Evolutionary conservation across 257 asterid genomes (phyloP).

Genomic region (Thymus quinquecostatus): DNA sequence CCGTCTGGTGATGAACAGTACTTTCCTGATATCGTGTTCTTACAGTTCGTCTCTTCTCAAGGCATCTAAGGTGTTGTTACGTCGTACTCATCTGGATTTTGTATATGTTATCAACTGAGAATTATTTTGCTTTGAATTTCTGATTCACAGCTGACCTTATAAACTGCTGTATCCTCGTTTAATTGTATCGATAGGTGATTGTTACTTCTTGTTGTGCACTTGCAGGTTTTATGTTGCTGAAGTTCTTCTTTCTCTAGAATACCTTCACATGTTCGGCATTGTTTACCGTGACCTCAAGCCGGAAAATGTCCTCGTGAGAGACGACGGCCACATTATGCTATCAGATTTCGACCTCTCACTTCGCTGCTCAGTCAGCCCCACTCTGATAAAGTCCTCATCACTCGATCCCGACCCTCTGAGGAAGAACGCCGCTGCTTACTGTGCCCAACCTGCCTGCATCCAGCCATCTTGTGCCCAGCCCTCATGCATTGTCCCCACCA

Average conservation of each 20-base stretch:
- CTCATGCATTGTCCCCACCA: constrained; percentile 58
- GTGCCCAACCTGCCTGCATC: constrained; percentile 62
- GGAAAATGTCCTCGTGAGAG: constrained; percentile 70
- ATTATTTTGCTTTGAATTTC: neutral
- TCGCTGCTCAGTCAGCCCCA: constrained; percentile 74
- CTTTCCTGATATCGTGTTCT: neutral
- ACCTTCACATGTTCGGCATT: constrained; percentile 77
- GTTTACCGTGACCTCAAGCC: constrained; percentile 77
- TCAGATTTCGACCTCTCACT: constrained; percentile 73
- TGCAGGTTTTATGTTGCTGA: constrained; percentile 76
- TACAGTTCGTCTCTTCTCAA: neutral
- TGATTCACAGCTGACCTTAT: neutral
- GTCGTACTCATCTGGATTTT: neutral
- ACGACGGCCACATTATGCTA: constrained; percentile 75
- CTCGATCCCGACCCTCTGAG: constrained; percentile 41
- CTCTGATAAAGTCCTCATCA: constrained; percentile 62
- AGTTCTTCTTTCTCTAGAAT: constrained; percentile 69
- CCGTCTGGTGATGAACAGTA: neutral
- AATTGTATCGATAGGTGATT: neutral
- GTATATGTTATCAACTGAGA: neutral
- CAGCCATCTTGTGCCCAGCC: constrained; percentile 59
- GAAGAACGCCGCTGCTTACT: constrained; percentile 44
- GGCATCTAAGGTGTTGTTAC: constrained; percentile 5
- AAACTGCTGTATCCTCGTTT: neutral
- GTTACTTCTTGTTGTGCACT: constrained; percentile 10